Evolutionary conservation across 1,284 basidiomycete genomes (phyloP).

Genomic region (Xanthoconium separans): DNA sequence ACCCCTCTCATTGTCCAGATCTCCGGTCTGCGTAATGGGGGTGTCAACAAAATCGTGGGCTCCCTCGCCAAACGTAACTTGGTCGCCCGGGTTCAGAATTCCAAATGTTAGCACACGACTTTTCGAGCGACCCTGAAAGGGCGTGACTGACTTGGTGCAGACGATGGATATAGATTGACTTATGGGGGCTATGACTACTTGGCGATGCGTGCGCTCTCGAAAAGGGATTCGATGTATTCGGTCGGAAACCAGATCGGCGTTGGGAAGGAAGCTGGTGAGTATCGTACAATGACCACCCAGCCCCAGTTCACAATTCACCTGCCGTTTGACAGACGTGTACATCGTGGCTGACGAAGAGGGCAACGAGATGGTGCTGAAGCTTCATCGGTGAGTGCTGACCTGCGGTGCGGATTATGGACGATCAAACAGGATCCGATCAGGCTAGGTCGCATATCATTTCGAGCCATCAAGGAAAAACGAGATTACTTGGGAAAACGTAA

Average conservation of each 20-base stretch:
- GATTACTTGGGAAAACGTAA: constrained; percentile 97
- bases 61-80: constrained; percentile 90
- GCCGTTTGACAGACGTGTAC: constrained; percentile 69
- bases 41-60: constrained; percentile 91
- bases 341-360: constrained; percentile 86
- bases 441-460: constrained; percentile 93
- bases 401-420: not conserved
- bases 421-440: constrained; percentile 42
- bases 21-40: constrained; percentile 86
- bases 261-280: constrained; percentile 91
- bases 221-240: constrained; percentile 81
- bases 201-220: constrained; percentile 90
- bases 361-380: constrained; percentile 86
- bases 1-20: constrained; percentile 88
- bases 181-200: constrained; percentile 98
- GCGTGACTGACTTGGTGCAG: constrained; percentile 41
- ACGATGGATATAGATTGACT: constrained; percentile 96
- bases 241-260: constrained; percentile 98
- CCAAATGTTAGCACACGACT: constrained; percentile 68
- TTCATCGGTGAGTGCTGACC: constrained; percentile 68
- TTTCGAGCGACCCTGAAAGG: not conserved
- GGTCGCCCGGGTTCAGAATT: constrained; percentile 87
- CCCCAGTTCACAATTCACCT: constrained; percentile 3
- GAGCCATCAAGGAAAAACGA: constrained; percentile 94
- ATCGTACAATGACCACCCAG: not conserved